Evolutionary conservation across 1,284 basidiomycete species (phyloP), one percentile per base, ranked within the genome.

Genomic region (Takashimella koratensis): DNA sequence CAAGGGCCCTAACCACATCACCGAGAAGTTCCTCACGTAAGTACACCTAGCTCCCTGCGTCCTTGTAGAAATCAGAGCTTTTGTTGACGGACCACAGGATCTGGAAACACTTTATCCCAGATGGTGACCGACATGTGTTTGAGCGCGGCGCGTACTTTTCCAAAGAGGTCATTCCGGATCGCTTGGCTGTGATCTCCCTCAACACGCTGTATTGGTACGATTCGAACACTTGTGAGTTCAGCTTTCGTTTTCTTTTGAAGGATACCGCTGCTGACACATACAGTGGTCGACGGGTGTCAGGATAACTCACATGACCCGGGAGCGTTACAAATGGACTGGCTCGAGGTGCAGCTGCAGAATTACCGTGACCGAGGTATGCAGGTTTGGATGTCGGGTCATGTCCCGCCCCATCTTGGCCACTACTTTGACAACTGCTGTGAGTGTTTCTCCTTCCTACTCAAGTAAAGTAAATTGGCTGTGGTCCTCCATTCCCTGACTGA

Each of bases 191-290:
- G 44, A 85, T 96, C 69, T 87, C 86, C 61, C 77, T 96, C 56
- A 96, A 95, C 75, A 94, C 92, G 1, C 82, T 96, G 75, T 96
- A 91, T 76, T 94, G 90, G 77, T 96, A 88, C 74, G 86, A 90
- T 68, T 86, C 86, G 27, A 96, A 96, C 77, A 89, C 90, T 78
- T 87, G 88, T 84, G 64, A 68, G 78, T 20, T 36, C 57, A 54
- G 27, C 26, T 45, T 27, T 24, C 22, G 22, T 23, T 39, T 24
- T 12, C 39, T 36, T 36, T 8, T 36, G 30, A 36, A 36, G n/a
- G 12, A 16, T 36, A 20, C 24, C 12, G 19, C 22, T 43, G 48
- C 56, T 62, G 47, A 58, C 30, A 39, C 22, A 20, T 16, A 5
- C 54, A 64, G 70, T 69, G 23, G 71, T 73, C 48, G 82, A 83